Evolutionary conservation across 768 basidiomycete species (phyloP).

Genomic region (Mycena chlorophos): DNA sequence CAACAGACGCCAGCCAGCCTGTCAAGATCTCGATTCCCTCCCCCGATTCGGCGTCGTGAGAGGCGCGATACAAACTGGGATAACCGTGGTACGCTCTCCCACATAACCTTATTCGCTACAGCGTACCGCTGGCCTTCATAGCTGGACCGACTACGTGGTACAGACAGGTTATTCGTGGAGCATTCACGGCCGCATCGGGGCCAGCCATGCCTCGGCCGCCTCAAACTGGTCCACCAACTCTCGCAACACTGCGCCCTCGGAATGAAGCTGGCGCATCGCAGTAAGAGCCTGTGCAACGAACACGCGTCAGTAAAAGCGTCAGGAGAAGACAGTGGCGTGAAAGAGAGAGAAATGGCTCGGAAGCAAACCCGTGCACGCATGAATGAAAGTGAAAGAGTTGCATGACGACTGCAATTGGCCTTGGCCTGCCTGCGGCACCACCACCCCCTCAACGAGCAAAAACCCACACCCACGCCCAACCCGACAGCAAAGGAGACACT

Average conservation of each 20-base stretch:
- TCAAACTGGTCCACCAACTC: slow-evolving; percentile 96
- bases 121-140: no score
- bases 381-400: background rate
- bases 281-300: slow-evolving; percentile 60
- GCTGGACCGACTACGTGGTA: background rate
- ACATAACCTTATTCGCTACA: slow-evolving; percentile 6
- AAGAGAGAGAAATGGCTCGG: background rate
- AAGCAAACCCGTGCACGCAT: slow-evolving; percentile 81
- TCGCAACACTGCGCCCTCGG: slow-evolving; percentile 75
- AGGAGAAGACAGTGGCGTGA: background rate
- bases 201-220: slow-evolving; percentile 90
- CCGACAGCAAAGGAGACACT: slow-evolving; percentile 56
- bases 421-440: slow-evolving; percentile 65
- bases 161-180: background rate
- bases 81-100: no score
- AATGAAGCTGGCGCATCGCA: slow-evolving; percentile 87
- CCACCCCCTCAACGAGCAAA: slow-evolving; percentile 61
- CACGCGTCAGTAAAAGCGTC: background rate
- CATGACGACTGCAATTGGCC: background rate
- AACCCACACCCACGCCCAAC: slow-evolving; percentile 43
- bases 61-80: slow-evolving; percentile 6
- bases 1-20: background rate
- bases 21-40: background rate
- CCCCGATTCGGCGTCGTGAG: slow-evolving; percentile 15
- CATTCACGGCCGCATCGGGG: slow-evolving; percentile 81